Conservation (phyloP, 768 basidiomycete genomes). For the Pholiota conissans region DNA sequence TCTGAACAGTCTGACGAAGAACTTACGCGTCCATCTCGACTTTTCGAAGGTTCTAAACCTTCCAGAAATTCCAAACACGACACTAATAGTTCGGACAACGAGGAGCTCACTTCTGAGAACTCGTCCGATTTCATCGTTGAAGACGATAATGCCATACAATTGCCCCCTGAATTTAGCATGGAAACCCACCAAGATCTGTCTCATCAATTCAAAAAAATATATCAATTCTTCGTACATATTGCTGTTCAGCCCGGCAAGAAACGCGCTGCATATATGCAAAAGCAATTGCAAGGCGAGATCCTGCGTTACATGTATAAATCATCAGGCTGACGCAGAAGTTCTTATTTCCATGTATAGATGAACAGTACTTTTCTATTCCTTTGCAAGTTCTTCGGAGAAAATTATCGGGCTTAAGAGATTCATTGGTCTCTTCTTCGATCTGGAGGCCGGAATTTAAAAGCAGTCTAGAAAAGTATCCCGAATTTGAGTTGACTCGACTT, state of each 20-base stretch:
- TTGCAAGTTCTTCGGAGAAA: constrained; percentile 67
- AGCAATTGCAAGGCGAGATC: constrained; percentile 48
- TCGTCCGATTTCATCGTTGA: constrained; percentile 61
- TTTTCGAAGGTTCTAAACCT: constrained; percentile 49
- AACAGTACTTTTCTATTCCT: constrained; percentile 77
- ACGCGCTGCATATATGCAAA: constrained; percentile 55
- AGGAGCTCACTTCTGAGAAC: constrained; percentile 14
- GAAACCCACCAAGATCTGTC: constrained; percentile 71
- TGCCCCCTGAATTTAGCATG: constrained; percentile 85
- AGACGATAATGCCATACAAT: constrained; percentile 52
- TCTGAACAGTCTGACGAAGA: constrained; percentile 27
- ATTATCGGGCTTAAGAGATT: constrained; percentile 67
- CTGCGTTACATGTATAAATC: constrained; percentile 7
- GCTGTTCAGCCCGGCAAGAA: constrained; percentile 58
- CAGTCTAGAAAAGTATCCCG: constrained; percentile 64
- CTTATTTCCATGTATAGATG: constrained; percentile 31
- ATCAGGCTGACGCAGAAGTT: neutral
- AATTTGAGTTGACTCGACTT: constrained; percentile 52
- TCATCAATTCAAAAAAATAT: constrained; percentile 84
- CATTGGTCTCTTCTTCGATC: constrained; percentile 79
- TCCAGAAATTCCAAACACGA: constrained; percentile 34
- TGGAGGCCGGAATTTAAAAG: constrained; percentile 76
- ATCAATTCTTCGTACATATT: constrained; percentile 84
- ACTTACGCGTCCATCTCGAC: constrained; percentile 18
- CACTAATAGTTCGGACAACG: constrained; percentile 35